Evolutionary conservation across 345 rosid species (phyloP).

Genomic region (Citrus sinensis): DVS_A1.0 CM039169.1:31685001-31685500

Average conservation of each 20-base stretch:
- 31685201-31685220: constrained; percentile 57
- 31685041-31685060: constrained; percentile 29
- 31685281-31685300: constrained; percentile 22
- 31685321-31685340: constrained; percentile 49
- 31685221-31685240: constrained; percentile 56
- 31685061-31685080: constrained; percentile 56
- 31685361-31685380: constrained; percentile 72
- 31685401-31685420: constrained; percentile 57
- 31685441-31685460: constrained; percentile 47
- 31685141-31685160: constrained; percentile 37
- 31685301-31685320: constrained; percentile 44
- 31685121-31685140: constrained; percentile 53
- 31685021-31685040: constrained; percentile 54
- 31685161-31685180: constrained; percentile 41
- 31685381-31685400: constrained; percentile 62
- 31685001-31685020: constrained; percentile 35
- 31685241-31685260: constrained; percentile 28
- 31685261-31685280: constrained; percentile 30
- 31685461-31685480: constrained; percentile 66
- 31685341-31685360: constrained; percentile 53
- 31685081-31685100: constrained; percentile 24
- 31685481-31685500: constrained; percentile 61
- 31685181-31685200: constrained; percentile 43
- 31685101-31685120: constrained; percentile 13
- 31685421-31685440: constrained; percentile 25